Percentiles rank a stretch among this genome's conserved stretches.
phyloP scores from a whole-genome alignment of 2,329 filamentous ascomycete genomes.

The Colletotrichum sidae region DNA sequence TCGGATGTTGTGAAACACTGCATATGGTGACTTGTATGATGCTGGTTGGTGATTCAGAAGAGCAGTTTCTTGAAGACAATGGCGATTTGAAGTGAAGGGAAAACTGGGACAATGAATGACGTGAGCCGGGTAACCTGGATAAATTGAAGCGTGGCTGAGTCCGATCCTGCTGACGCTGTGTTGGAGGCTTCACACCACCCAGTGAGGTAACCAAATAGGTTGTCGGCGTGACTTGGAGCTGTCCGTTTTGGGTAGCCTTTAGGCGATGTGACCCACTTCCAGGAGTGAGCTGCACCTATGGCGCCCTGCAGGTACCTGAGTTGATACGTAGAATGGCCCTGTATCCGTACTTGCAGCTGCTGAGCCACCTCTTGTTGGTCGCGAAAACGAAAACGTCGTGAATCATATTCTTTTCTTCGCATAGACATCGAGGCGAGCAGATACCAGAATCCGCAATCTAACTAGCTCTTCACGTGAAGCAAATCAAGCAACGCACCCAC shows the following conservation, averaged over 20 bases:
- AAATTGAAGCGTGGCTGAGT: slow-evolving; percentile 29
- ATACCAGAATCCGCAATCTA: no score
- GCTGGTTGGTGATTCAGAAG: background rate
- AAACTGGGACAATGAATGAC: background rate
- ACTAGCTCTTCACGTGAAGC: no score
- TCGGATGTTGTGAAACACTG: slow-evolving; percentile 21
- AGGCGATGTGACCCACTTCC: background rate
- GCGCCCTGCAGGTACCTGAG: no score
- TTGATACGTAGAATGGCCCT: no score
- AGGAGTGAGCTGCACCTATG: background rate
- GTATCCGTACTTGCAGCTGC: slow-evolving; percentile 1
- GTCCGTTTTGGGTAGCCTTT: slow-evolving; percentile 25
- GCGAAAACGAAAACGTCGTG: no score
- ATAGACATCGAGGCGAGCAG: no score
- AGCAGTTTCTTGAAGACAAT: background rate
- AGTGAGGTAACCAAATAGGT: background rate
- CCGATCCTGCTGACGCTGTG: no score
- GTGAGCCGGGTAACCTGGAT: slow-evolving; percentile 2
- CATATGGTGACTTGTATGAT: background rate
- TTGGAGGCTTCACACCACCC: no score
- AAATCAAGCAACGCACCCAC: no score
- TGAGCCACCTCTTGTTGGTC: no score
- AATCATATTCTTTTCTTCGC: no score
- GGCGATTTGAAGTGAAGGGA: no score
- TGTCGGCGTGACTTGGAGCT: slow-evolving; percentile 6